These are phyloP conservation scores for Arachis monticola DNA, from an alignment of 331 rosid species.

Conservation along the genomic window DNA sequence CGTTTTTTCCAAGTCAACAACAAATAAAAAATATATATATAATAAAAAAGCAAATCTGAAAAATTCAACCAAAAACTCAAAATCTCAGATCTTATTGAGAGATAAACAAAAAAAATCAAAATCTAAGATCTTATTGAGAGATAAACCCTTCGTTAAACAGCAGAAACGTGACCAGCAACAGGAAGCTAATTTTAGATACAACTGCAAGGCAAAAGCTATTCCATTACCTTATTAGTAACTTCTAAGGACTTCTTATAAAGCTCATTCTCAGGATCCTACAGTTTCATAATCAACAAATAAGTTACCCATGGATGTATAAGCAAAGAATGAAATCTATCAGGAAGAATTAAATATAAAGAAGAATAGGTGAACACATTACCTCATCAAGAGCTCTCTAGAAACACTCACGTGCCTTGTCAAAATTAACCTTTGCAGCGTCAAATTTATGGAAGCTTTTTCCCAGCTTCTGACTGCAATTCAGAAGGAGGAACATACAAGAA, in stretches of 20 bases:
- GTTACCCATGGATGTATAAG: not conserved
- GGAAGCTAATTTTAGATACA: constrained; percentile 16
- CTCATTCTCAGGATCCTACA: too few species aligned
- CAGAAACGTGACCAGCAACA: constrained; percentile 3
- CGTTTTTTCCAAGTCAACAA: not conserved
- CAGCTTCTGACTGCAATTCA: too few species aligned
- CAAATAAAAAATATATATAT: not conserved
- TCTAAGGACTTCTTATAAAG: too few species aligned
- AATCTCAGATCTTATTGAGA: too few species aligned
- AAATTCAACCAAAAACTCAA: not conserved
- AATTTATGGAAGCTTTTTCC: too few species aligned
- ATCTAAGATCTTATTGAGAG: not conserved
- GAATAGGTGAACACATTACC: constrained; percentile 37
- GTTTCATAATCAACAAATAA: too few species aligned
- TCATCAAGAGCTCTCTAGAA: too few species aligned
- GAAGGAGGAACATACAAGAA: too few species aligned
- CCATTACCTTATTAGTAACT: constrained; percentile 58
- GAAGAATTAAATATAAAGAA: not conserved
- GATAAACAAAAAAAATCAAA: not conserved
- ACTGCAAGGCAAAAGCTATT: constrained; percentile 8
- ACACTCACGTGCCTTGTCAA: too few species aligned
- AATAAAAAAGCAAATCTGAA: not conserved
- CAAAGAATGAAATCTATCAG: too few species aligned
- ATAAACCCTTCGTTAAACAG: constrained; percentile 6
- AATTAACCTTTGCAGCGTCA: too few species aligned